Evolutionary conservation across 768 basidiomycete genomes (phyloP), one percentile per base, ranked within the genome.

Genomic region (Clathrus columnatus): DNA sequence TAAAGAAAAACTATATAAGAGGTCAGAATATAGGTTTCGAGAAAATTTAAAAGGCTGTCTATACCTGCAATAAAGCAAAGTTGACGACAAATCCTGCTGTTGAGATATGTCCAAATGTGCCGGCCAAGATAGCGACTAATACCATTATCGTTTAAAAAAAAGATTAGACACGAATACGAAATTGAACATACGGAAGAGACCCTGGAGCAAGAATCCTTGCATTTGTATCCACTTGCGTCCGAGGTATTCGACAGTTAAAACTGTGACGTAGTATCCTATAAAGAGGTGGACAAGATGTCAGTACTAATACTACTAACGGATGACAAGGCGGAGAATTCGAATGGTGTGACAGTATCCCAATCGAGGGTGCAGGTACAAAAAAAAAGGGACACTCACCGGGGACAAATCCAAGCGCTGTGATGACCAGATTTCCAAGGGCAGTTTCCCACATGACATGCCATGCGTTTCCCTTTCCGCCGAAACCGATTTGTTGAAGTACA

Each of bases 211-310:
- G 76, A 89, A 89, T 2, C 87, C 87, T 63, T 83, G 79, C 20
- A 87, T 70, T 62, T 90, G 87, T 58, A 90, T 87, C 68, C 74
- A 73, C 62, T 87, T 89, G 18, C 87, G 76, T 0, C 87, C 86
- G 8, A 87, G 74, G 51, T 76, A 77, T 69, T 89, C 87, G 57
- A 88, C 83, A 1, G 80, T 80, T 29, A 89, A 64, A 41, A 88
- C 69, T 0, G 85, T 74, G 7, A 73, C 81, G 63, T 84, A 89
- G 71, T 88, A 87, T 8, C 85, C 83, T 83, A 36, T 17, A 44
- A 7, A 42, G 16, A n/a, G n/a, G 36, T 7, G 14, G 30, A 32
- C 6, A 32, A 32, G 14, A 32, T 6, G 2, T 36, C n/a, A 4
- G n/a, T 4, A n/a, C n/a, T 11, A 36, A n/a, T 36, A 4, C 36